Base-by-base conservation (phyloP, 2,329 filamentous ascomycete genomes). In the Aureobasidium lini region DNA sequence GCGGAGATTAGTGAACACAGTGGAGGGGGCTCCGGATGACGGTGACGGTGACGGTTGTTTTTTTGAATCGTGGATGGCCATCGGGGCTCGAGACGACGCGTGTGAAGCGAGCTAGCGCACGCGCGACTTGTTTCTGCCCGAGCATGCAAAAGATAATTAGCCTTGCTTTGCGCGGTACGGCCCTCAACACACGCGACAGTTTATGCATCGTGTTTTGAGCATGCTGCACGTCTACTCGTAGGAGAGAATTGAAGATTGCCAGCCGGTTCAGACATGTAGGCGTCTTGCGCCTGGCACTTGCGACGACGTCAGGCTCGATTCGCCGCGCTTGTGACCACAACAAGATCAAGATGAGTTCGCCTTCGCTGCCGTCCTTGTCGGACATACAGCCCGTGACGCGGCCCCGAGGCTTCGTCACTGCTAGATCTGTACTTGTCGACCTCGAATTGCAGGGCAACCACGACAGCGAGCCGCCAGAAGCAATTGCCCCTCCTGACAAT, bases 311-410 rank as follows among this genome's bases (percentile, higher is more conserved):
- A 29, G 49, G 39, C 9, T 39, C 37, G 13, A 23, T 44, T 10
- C 15, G 29, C 36, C 18, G 39, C 50, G 50, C 39, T n/a, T 15
- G 37, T 43, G 15, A 34, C 39, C 39, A 43, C 18, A 15, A 15
- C 53, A 37, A 6, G 18, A 39, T 8, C 42, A 57, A 18, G 23
- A 59, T 59, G 57, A 59, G 57, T 43, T 59, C 57, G 44, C 46
- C 57, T 13, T 50, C 46, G 16, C 9, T 53, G 8, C 57, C 57
- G 3, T 59, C 57, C 10, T 18, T 47, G 13, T 16, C 57, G n/a
- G 32, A 37, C 10, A 16, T 59, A 16, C 57, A 53, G 16, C 32
- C 37, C 2, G 31, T 10, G 9, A 9, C 37, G 29, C 39, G 47
- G 13, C 16, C 47, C 16, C 47, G 48, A 31, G 40, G 47, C 9